These are phyloP conservation scores for Phoma sp. DNA, from an alignment of 2,329 filamentous ascomycete genomes.

Conservation along the genomic window DNA sequence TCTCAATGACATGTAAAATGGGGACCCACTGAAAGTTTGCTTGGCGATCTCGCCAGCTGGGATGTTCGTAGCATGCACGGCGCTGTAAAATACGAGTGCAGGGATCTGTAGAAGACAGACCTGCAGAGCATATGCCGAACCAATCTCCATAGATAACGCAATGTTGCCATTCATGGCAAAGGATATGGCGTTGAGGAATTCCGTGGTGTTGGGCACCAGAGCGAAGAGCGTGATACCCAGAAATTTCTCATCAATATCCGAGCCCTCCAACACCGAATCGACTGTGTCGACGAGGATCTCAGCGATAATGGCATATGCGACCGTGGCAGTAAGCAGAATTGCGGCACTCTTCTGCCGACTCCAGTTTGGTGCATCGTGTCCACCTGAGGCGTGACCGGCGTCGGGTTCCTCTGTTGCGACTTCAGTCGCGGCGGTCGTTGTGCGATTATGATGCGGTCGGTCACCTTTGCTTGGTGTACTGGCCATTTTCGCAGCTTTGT, in stretches of 20 bases:
- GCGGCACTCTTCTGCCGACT: conserved; percentile 88
- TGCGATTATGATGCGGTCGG: conserved; percentile 49
- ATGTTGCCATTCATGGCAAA: conserved; percentile 99
- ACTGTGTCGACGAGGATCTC: conserved; percentile 97
- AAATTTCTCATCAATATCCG: conserved; percentile 96
- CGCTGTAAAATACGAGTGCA: conserved; percentile 89
- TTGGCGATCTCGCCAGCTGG: conserved; percentile 61
- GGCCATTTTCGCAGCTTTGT: conserved; percentile 58
- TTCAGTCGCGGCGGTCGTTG: conserved; percentile 57
- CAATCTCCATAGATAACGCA: conserved; percentile 98
- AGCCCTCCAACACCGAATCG: conserved; percentile 90
- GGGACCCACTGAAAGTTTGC: conserved; percentile 70
- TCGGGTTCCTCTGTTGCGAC: conserved; percentile 58
- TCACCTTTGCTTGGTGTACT: conserved; percentile 41
- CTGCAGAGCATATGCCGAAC: conserved; percentile 94
- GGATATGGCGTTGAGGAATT: conserved; percentile 98
- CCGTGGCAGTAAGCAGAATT: conserved; percentile 85
- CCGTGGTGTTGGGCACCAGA: conserved; percentile 95
- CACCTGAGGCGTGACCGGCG: conserved; percentile 58
- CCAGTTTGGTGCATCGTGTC: conserved; percentile 99
- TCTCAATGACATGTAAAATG: not conserved
- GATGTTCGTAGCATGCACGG: conserved; percentile 69
- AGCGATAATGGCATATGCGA: conserved; percentile 95
- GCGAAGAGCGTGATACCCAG: conserved; percentile 96
- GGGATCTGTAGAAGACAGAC: conserved; percentile 95